Base-by-base conservation (phyloP, 2,329 filamentous ascomycete species). In the Colletotrichum chlorophyti region DNA sequence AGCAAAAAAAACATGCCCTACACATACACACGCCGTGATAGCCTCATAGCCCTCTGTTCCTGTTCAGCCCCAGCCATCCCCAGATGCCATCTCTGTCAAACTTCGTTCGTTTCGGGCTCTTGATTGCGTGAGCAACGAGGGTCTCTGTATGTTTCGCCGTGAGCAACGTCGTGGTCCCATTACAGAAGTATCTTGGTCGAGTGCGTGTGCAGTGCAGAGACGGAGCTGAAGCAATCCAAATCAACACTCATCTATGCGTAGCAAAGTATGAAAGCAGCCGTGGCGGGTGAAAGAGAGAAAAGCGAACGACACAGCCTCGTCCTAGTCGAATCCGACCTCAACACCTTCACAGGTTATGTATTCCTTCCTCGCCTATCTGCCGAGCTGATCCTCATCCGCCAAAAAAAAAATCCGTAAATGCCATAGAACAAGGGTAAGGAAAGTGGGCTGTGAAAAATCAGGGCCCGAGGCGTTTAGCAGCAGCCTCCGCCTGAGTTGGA, bases 401-500 rank as follows among this genome's bases (percentile, higher is more conserved):
- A 57, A 61, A 45, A 47, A n/a, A n/a, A 61, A 60, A 47, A 48
- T 55, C 41, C 57, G 60, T 59, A 53, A 58, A 59, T 61, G 58
- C 53, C 58, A 59, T 53, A 54, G 43, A 59, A 61, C 46, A 55
- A 37, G 53, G 40, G 46, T 60, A 58, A 60, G 42, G 53, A 61
- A 51, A 62, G 40, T 47, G 48, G 58, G 45, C 45, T 57, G 47
- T 38, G 42, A 26, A 42, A 45, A 46, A 60, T 17, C 26, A 34
- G 17, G 29, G 12, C 10, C 34, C 58, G 37, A 54, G 21, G 40
- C 45, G 26, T 83, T 82, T 96, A 97, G 83, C 93, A 97, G 86
- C 93, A 97, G 75, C 91, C 89, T 72, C 90, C 89, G 73, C 86
- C 91, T 69, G 91, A 91, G 68, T 90, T 90, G 70, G 88, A 91